Conservation (phyloP, 2,329 filamentous ascomycete genomes). For the Nothophoma quercina region DNA sequence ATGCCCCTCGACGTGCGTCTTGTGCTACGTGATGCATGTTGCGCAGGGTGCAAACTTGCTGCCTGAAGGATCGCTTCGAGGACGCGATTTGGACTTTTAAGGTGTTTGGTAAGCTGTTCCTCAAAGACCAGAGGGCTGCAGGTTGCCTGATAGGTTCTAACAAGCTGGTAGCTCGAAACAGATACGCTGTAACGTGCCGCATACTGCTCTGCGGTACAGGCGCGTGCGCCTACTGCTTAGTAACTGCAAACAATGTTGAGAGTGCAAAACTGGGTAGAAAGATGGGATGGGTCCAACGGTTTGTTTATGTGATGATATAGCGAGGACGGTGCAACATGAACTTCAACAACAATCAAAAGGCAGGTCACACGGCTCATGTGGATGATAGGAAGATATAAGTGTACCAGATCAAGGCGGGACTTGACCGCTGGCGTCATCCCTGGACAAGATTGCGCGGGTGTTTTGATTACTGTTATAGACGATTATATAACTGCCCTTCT, state of each 20-base stretch:
- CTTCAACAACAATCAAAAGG: not conserved
- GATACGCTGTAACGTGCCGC: too few species aligned
- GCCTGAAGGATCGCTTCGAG: too few species aligned
- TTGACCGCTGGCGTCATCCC: slow-evolving; percentile 5
- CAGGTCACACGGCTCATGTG: not conserved
- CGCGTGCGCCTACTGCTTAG: not conserved
- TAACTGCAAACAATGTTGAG: not conserved
- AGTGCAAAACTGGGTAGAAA: not conserved
- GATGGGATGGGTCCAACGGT: not conserved
- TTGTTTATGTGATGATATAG: slow-evolving; percentile 1
- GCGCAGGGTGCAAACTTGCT: not conserved
- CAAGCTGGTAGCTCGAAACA: too few species aligned
- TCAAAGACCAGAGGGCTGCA: too few species aligned
- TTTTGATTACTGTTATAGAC: not conserved
- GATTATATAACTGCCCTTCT: too few species aligned
- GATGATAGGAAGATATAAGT: not conserved
- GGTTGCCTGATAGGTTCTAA: too few species aligned
- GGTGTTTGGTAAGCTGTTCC: too few species aligned
- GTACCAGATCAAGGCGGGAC: too few species aligned
- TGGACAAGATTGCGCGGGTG: not conserved
- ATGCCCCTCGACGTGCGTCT: not conserved
- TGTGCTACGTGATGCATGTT: not conserved
- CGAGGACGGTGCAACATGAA: not conserved
- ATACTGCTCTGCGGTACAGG: too few species aligned
- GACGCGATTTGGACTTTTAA: too few species aligned